Percentiles rank a stretch among this genome's conserved stretches.
Conservation (phyloP, 176 grass and related monocot genomes). For the Urochloa ruziziensis region DNA sequence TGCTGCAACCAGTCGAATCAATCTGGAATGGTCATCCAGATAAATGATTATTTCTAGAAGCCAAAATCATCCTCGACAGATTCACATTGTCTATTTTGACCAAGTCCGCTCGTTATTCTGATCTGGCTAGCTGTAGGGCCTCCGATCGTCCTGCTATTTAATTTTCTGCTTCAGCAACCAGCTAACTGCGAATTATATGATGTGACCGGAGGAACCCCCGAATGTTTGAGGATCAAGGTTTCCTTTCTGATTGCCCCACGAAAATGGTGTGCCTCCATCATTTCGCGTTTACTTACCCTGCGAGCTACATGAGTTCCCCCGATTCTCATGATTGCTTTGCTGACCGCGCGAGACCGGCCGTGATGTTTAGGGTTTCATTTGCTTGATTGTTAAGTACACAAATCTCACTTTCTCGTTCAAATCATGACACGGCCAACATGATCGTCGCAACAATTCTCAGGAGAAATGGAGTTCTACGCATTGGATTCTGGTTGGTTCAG, state of each 20-base stretch:
- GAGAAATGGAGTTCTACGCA: neutral
- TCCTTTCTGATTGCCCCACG: neutral
- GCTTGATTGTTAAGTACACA: neutral
- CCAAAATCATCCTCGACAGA: neutral
- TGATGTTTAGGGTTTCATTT: neutral
- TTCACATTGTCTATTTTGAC: neutral
- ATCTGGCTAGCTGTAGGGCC: neutral
- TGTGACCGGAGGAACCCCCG: neutral
- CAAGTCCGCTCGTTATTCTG: neutral
- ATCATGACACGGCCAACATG: neutral
- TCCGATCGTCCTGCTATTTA: neutral
- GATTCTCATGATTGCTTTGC: neutral
- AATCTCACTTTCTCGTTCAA: neutral
- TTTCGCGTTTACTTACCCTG: neutral
- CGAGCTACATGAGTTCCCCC: neutral
- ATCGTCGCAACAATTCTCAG: neutral
- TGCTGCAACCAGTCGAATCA: neutral
- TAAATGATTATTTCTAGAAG: neutral
- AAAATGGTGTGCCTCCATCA: neutral
- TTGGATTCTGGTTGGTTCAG: neutral
- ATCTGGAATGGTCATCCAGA: neutral
- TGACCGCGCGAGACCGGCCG: neutral
- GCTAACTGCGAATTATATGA: neutral
- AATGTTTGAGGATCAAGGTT: neutral
- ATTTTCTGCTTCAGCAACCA: neutral